These are phyloP conservation scores for Crithidia mellificae DNA, from an alignment of 208 protist species.

Conservation along the genomic window DNA sequence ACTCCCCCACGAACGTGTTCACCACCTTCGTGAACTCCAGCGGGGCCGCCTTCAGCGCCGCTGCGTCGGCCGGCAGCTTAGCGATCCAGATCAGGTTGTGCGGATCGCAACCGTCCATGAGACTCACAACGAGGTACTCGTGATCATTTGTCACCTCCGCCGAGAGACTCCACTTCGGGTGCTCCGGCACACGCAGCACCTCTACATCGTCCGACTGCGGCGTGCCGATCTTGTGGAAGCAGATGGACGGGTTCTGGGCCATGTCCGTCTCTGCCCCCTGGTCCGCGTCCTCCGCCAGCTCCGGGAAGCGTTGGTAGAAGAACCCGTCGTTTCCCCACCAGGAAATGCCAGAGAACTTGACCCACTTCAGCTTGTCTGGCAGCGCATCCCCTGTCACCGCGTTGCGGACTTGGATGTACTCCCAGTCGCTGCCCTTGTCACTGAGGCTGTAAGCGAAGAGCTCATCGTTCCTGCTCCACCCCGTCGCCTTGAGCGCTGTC, in stretches of 20 bases:
- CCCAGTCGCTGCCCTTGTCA: conserved; percentile 93
- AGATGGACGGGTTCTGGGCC: conserved; percentile 77
- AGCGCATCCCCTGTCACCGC: conserved; percentile 58
- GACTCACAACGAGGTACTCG: conserved; percentile 65
- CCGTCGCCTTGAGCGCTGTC: conserved; percentile 51
- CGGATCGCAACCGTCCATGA: conserved; percentile 78
- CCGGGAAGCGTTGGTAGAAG: conserved; percentile 92
- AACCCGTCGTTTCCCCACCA: conserved; percentile 90
- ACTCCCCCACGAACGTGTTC: conserved; percentile 87
- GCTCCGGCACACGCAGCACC: conserved; percentile 68
- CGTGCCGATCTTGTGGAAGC: conserved; percentile 89
- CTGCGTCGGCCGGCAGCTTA: conserved; percentile 42
- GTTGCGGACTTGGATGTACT: conserved; percentile 75
- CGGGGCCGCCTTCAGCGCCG: conserved; percentile 35
- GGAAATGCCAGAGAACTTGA: conserved; percentile 88
- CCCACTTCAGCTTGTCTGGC: conserved; percentile 81
- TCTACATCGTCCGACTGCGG: conserved; percentile 78
- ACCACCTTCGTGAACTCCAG: conserved; percentile 74
- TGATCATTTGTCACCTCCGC: conserved; percentile 84
- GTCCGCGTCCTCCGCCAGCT: conserved; percentile 56
- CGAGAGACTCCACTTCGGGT: conserved; percentile 72
- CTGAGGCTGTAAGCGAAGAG: conserved; percentile 86
- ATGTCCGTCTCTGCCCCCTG: conserved; percentile 89
- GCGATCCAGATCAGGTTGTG: conserved; percentile 85
- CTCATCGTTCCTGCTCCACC: conserved; percentile 77